Conservation (phyloP, 768 basidiomycete genomes). For the Agrocybe pediades region DNA sequence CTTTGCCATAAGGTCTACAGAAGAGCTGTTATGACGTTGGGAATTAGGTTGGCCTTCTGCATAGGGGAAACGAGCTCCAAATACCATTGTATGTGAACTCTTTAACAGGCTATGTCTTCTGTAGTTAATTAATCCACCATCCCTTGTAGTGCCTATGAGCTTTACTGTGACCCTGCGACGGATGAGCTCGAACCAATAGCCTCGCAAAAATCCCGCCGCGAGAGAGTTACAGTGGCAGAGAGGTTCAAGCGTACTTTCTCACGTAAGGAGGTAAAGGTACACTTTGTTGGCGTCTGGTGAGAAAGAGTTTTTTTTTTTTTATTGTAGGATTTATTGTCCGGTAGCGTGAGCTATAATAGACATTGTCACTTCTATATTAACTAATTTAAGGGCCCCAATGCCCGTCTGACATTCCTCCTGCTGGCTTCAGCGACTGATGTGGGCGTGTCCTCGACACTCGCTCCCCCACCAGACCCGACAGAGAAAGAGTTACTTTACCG, state of each 20-base stretch:
- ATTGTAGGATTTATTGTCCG: too few species aligned
- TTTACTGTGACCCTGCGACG: conserved; percentile 5
- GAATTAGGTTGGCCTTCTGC: conserved; percentile 41
- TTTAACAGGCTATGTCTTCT: neutral
- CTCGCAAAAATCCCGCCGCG: neutral
- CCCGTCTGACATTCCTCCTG: too few species aligned
- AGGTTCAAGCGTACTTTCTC: too few species aligned
- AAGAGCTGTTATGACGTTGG: neutral
- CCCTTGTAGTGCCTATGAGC: conserved; percentile 14
- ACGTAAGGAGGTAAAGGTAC: too few species aligned
- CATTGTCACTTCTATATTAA: too few species aligned
- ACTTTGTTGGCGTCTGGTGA: conserved; percentile 49
- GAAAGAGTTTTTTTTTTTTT: too few species aligned
- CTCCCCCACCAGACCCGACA: too few species aligned
- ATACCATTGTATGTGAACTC: conserved; percentile 11
- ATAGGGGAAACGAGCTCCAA: conserved; percentile 40
- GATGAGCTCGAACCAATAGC: conserved; percentile 3
- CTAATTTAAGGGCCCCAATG: too few species aligned
- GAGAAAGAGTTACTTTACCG: too few species aligned
- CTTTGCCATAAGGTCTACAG: neutral
- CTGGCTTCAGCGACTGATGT: too few species aligned
- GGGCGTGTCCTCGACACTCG: too few species aligned
- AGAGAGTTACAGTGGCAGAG: conserved; percentile 33
- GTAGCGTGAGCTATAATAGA: too few species aligned
- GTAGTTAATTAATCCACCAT: neutral